Conservation (phyloP, 208 protist species). For the Crithidia fasciculata region DNA sequence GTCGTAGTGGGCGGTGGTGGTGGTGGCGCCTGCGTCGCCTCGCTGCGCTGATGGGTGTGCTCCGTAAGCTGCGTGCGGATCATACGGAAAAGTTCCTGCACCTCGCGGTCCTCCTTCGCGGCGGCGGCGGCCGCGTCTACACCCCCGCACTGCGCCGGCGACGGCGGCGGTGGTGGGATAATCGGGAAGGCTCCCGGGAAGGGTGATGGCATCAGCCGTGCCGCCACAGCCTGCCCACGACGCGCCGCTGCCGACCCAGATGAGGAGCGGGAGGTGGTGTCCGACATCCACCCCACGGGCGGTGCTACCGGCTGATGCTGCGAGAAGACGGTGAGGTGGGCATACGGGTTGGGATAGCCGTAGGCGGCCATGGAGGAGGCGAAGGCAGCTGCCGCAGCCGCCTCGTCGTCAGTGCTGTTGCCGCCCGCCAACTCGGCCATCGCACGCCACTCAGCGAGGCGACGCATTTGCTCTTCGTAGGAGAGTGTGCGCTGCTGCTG, state of each 20-base stretch:
- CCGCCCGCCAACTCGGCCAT: slow-evolving; percentile 9
- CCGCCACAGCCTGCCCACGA: slow-evolving; percentile 13
- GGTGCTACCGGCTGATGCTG: slow-evolving; percentile 36
- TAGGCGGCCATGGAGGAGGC: slow-evolving; percentile 16
- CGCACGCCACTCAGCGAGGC: slow-evolving; percentile 9
- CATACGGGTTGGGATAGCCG: slow-evolving; percentile 36
- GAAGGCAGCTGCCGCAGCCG: slow-evolving; percentile 14
- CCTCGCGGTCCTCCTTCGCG: slow-evolving; percentile 42
- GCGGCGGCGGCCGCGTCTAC: slow-evolving; percentile 2
- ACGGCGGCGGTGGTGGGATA: slow-evolving; percentile 34
- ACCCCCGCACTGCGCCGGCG: neutral
- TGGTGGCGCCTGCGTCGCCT: neutral
- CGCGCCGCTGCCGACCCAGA: slow-evolving; percentile 1
- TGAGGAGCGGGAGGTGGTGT: neutral
- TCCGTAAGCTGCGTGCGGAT: slow-evolving; percentile 34
- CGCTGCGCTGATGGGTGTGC: neutral
- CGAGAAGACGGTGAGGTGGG: slow-evolving; percentile 39
- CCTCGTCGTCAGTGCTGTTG: slow-evolving; percentile 6
- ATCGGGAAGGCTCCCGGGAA: slow-evolving; percentile 50
- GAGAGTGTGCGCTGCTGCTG: slow-evolving; percentile 1
- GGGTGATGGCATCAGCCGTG: slow-evolving; percentile 33
- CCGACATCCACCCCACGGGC: slow-evolving; percentile 20
- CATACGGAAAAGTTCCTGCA: slow-evolving; percentile 43
- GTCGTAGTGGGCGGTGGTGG: neutral
- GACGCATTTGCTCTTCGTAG: slow-evolving; percentile 16